Conservation (phyloP, 305 asterid genomes). For the Galium porrigens region DNA sequence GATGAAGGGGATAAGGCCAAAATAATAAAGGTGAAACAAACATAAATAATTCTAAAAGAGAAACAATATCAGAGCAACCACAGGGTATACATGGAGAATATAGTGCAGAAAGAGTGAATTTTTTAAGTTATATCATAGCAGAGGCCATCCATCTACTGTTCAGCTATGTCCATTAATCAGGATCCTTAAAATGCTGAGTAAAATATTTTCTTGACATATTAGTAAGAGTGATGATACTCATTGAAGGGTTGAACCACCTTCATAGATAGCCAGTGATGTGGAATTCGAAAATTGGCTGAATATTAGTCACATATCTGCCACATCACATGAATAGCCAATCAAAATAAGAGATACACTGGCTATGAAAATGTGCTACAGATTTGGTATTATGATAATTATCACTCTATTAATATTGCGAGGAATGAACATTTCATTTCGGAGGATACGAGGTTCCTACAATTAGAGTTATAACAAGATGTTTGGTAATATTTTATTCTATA, state of each 20-base stretch:
- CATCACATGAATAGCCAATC: background rate
- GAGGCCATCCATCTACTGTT: background rate
- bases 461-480: background rate
- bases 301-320: background rate
- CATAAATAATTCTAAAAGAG: background rate
- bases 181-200: background rate
- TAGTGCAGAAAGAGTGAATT: background rate
- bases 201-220: background rate
- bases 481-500: background rate
- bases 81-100: background rate
- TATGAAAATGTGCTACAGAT: background rate
- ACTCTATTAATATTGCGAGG: background rate
- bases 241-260: background rate
- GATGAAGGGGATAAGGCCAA: background rate
- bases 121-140: background rate
- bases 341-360: background rate
- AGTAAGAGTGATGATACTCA: background rate
- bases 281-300: background rate
- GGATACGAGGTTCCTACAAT: background rate
- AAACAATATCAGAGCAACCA: background rate
- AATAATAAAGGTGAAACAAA: too few relatives aligned
- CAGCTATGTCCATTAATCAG: background rate
- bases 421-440: background rate
- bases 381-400: too few relatives aligned
- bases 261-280: background rate